phyloP scores from a whole-genome alignment of 2,329 filamentous ascomycete species.

The Fusarium oxysporum region DNA sequence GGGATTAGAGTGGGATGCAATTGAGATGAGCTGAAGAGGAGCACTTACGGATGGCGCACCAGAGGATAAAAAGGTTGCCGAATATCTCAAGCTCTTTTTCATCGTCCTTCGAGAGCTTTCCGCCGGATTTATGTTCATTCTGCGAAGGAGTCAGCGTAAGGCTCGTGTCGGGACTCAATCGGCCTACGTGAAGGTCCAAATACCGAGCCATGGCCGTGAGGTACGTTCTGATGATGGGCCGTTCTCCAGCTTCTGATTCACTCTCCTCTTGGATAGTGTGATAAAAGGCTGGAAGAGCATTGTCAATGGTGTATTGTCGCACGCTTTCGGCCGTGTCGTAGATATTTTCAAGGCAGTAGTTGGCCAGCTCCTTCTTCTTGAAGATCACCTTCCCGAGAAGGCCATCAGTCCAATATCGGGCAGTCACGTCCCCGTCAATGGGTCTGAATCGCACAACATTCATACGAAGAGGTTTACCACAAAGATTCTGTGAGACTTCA shows the following conservation, averaged over 20 bases:
- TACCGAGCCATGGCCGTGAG: constrained; percentile 37
- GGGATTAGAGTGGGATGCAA: neutral
- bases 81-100: constrained; percentile 52
- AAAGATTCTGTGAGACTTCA: constrained; percentile 54
- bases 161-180: neutral
- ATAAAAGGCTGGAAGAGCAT: constrained; percentile 45
- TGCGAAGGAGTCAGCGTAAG: neutral
- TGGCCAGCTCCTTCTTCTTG: constrained; percentile 49
- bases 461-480: constrained; percentile 51
- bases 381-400: constrained; percentile 39
- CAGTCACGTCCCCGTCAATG: constrained; percentile 51
- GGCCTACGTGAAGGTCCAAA: constrained; percentile 36
- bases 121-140: neutral
- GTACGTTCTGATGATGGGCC: constrained; percentile 41
- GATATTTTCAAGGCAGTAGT: constrained; percentile 57
- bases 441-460: constrained; percentile 57
- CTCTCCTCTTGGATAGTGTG: constrained; percentile 37
- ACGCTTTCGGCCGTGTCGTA: constrained; percentile 50
- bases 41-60: constrained; percentile 61
- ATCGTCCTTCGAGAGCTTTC: constrained; percentile 3
- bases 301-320: constrained; percentile 50
- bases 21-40: neutral
- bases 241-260: neutral
- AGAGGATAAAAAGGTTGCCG: constrained; percentile 56
- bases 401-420: constrained; percentile 53